Base-by-base conservation (phyloP, 768 basidiomycete genomes). In the Cystobasidium onofrii region DNA sequence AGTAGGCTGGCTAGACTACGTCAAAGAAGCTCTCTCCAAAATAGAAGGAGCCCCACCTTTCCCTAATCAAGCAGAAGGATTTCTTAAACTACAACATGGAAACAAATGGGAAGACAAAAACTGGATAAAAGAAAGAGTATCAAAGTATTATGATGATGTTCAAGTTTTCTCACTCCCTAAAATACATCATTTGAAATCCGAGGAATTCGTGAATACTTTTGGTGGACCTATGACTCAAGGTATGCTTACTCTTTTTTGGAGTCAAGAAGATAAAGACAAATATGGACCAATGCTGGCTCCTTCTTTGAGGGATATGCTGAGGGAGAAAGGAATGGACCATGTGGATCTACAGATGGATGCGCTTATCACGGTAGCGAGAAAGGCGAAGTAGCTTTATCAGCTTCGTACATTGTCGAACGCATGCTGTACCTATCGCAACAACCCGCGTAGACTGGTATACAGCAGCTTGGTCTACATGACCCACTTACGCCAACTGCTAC, bases 151-250 rank as follows among this genome's bases (percentile, higher is more conserved):
- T 60, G 57, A 29, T 60, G 27, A 60, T 60, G 9, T 29, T 34
- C 17, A 60, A 27, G 31, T 60, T 34, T 6, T 7, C 20, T 6
- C 57, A 15, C 27, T 29, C 3, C 33, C 57, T 29, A 60, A 60
- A 20, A 34, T 60, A 17, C 44, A 43, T 23, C 17, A 52, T 20
- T 25, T 73, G 33, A 44, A 36, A 27, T 27, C 43, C 1, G 60
- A 64, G 25, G 39, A 25, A 25, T 65, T 62, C 27, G 41, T 64
- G 12, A 12, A 20, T 31, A 1, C 43, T 29, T 73, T 64, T 23
- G 63, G 36, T 33, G 72, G 72, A 52, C 12, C 43, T 17, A 73
- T 73, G 72, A 52, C 62, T 52, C n/a, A 64, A 2, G 72, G 72
- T 10, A 44, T 73, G 50, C 34, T 71, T 31, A 34, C 29, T 25